Evolutionary conservation across 306 rosid species (phyloP), one percentile per base, ranked within the genome.

Genomic region (Fragaria vesca): DNA sequence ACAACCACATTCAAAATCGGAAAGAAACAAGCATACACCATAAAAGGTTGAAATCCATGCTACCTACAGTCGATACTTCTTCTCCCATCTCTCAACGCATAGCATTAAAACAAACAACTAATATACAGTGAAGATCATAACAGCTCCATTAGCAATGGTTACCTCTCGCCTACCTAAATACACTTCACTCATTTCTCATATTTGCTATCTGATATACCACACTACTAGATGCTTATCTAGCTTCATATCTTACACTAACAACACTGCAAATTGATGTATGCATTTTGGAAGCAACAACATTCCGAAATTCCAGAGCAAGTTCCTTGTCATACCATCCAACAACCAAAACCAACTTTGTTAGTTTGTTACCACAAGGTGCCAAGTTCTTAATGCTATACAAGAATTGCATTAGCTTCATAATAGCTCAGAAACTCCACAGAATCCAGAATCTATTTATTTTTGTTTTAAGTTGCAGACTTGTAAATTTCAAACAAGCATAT

Each of bases 291-390:
- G 48, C 11, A 48, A 80, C 57, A 74, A 57, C 32, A 48, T n/a
- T 72, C 71, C 1, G 32, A 75, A 67, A 47, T 66, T 16, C 17
- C 6, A 42, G 60, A 38, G n/a, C 71, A 76, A 76, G 30, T 26
- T 3, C 32, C 60, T 48, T 21, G 11, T 57, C 36, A 26, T 16
- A 26, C 73, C 46, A 62, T 48, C 45, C 5, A 26, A 21, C 47
- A 71, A 32, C 21, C 42, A 51, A 71, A 68, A 68, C 79, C 28
- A 46, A 66, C 66, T 52, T 13, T 30, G 46, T 46, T 50, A 60
- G 69, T 43, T 13, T 30, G 46, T 46, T 50, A 60, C 74, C 70
- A 12, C 43, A n/a, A 18, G 67, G 12, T 16, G 48, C 18, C 71
- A 48, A 52, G 57, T 72, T 45, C 66, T 40, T 5, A 42, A 42